Percentiles rank a stretch among this genome's conserved stretches.
Conservation (phyloP, 495 filamentous ascomycete species). For the Penicillium simplicissimum region DNA sequence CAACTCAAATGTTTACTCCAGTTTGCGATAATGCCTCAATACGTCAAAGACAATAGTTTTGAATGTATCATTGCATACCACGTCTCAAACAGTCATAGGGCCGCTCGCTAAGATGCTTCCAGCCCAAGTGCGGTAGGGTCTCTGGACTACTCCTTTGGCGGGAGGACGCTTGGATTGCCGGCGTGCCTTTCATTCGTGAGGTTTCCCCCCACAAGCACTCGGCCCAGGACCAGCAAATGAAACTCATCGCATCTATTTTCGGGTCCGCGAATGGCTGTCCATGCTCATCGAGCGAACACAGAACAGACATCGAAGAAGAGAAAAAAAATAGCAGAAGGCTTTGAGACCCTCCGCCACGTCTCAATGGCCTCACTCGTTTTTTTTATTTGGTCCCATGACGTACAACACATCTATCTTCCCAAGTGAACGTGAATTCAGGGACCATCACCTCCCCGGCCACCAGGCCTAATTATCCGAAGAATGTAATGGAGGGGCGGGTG, state of each 20-base stretch:
- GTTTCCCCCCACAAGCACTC: conserved; percentile 27
- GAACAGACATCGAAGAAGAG: background rate
- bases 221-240: conserved; percentile 16
- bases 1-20: background rate
- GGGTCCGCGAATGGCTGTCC: background rate
- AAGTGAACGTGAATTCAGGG: conserved; percentile 1
- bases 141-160: conserved; percentile 8
- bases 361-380: background rate
- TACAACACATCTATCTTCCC: background rate
- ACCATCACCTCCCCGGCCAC: background rate
- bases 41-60: background rate
- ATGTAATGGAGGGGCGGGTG: background rate
- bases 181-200: conserved; percentile 24
- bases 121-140: conserved; percentile 6
- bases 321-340: background rate
- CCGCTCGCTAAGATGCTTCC: background rate
- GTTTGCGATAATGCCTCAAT: background rate
- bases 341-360: conserved; percentile 3
- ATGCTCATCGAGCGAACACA: background rate
- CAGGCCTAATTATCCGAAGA: background rate
- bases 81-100: background rate
- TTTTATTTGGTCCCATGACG: conserved; percentile 9
- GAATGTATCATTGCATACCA: background rate
- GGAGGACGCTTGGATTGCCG: conserved; percentile 1
- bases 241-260: conserved; percentile 12